Evolutionary conservation across 2,329 filamentous ascomycete genomes (phyloP), one percentile per base, ranked within the genome.

Genomic region (Cytospora schulzeri): DNA sequence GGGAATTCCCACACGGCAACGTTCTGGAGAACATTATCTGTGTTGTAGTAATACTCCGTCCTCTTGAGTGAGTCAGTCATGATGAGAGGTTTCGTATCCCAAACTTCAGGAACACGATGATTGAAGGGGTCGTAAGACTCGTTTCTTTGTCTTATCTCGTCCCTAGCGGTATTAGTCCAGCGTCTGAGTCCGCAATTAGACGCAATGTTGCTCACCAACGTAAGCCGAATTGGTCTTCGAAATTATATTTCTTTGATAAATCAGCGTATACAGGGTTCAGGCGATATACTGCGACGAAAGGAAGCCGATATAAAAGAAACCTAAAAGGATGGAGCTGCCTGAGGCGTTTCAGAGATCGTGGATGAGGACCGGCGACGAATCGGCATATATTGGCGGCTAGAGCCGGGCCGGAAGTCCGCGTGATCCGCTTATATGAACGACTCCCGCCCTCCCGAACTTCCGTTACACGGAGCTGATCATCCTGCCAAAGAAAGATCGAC

Each of bases 1-100:
- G 64, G 66, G 28, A 67, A 67, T 45, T 67, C 48, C 66, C 66
- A 67, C 22, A 67, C 66, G 50, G 60, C 63, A 8, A 62, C 60
- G 51, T 67, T 67, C n/a, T 67, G 66, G 15, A 67, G 60, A 24
- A 56, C 63, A 19, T 67, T 66, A 3, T 61, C 57, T 24, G 58
- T 51, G 29, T 19, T 29, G 41, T 67, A 62, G 53, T 64, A 66
- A 17, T 66, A 66, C 33, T 67, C 63, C 8, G 64, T 67, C 24
- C 64, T 60, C 38, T 53, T 58, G n/a, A 67, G 45, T 31, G 57
- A 55, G 15, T 60, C 64, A 33, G 64, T 33, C 60, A 59, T 66
- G 53, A 26, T 62, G 45, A 33, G 19, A 26, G 6, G 8, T 24
- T 5, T n/a, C n/a, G 54, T 22, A n/a, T 17, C 17, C 12, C 17